A percentile compares a stretch with the other conserved stretches of the same genome.
Evolutionary conservation across 805 yeast genomes (phyloP).

Genomic region (Lachancea mirantina): DNA sequence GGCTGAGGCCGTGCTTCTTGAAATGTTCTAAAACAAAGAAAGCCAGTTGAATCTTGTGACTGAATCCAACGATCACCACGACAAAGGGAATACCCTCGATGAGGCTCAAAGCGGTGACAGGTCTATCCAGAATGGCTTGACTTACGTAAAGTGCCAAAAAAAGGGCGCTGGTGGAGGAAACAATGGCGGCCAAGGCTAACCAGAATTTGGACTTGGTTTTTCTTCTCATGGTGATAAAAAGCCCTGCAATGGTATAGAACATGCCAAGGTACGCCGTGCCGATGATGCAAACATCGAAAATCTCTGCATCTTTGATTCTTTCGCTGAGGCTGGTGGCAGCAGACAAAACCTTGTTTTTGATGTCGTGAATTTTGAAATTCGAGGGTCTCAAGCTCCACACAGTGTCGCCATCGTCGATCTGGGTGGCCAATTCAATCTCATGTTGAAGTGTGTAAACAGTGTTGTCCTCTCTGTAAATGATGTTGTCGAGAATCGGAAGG

Average conservation of each 20-base stretch:
- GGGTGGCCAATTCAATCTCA: conserved; percentile 15
- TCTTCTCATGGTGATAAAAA: conserved; percentile 67
- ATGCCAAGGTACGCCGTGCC: conserved; percentile 78
- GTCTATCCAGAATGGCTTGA: conserved; percentile 46
- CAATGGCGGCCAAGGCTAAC: conserved; percentile 73
- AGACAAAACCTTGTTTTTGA: conserved; percentile 44
- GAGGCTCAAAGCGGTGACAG: conserved; percentile 64
- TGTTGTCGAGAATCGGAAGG: conserved; percentile 26
- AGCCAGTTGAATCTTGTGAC: conserved; percentile 71
- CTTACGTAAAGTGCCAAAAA: conserved; percentile 66
- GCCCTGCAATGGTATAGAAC: conserved; percentile 71
- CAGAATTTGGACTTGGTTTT: conserved; percentile 77
- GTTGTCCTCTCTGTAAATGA: conserved; percentile 20
- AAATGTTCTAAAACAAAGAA: conserved; percentile 42
- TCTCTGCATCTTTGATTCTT: conserved; percentile 65
- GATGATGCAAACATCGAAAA: conserved; percentile 75
- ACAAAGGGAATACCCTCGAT: conserved; percentile 91
- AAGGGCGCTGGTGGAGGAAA: conserved; percentile 78
- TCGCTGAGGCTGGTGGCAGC: conserved; percentile 36
- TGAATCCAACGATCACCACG: conserved; percentile 88
- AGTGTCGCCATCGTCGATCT: conserved; percentile 38
- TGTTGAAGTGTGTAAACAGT: conserved; percentile 22
- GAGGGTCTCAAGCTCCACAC: conserved; percentile 55
- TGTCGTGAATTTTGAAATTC: conserved; percentile 47
- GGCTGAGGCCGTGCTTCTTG: conserved; percentile 30